Conservation (phyloP, 2,329 filamentous ascomycete species). For the Fusarium neocosmosporiellum region DNA sequence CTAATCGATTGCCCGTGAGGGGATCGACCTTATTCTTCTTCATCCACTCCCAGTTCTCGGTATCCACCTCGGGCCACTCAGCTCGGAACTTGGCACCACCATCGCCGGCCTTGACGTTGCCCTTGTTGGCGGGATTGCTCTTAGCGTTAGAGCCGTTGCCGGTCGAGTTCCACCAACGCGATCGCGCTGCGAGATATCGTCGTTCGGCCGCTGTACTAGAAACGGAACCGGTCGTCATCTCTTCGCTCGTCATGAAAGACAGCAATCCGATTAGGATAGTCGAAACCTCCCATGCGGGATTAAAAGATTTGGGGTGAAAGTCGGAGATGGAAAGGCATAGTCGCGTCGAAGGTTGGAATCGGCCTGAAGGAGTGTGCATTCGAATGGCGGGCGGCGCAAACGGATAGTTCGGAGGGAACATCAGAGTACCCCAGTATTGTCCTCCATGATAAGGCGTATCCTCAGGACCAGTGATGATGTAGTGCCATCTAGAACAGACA, state of each 20-base stretch:
- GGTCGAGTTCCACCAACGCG: constrained; percentile 96
- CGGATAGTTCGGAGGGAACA: constrained; percentile 96
- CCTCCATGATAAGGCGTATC: constrained; percentile 93
- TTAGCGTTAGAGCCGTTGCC: constrained; percentile 81
- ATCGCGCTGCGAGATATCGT: constrained; percentile 78
- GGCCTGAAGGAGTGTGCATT: constrained; percentile 97
- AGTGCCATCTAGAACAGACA: constrained; percentile 78
- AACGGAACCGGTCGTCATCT: constrained; percentile 96
- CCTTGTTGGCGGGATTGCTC: constrained; percentile 67
- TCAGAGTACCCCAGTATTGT: constrained; percentile 97
- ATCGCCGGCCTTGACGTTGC: constrained; percentile 91
- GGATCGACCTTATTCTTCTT: constrained; percentile 82
- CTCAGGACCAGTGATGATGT: constrained; percentile 93
- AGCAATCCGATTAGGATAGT: constrained; percentile 95
- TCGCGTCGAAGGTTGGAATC: constrained; percentile 92
- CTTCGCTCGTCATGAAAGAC: constrained; percentile 98
- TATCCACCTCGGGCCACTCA: constrained; percentile 91
- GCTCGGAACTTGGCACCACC: constrained; percentile 89
- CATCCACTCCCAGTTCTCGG: constrained; percentile 94
- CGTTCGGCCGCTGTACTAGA: constrained; percentile 82
- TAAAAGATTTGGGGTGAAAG: constrained; percentile 98
- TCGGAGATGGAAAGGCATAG: constrained; percentile 96
- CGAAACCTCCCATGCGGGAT: constrained; percentile 97
- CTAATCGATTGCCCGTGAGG: constrained; percentile 72
- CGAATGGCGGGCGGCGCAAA: constrained; percentile 97